Evolutionary conservation across 2,329 filamentous ascomycete species (phyloP), one percentile per base, ranked within the genome.

Genomic region (Aspergillus quadrilineatus): DNA sequence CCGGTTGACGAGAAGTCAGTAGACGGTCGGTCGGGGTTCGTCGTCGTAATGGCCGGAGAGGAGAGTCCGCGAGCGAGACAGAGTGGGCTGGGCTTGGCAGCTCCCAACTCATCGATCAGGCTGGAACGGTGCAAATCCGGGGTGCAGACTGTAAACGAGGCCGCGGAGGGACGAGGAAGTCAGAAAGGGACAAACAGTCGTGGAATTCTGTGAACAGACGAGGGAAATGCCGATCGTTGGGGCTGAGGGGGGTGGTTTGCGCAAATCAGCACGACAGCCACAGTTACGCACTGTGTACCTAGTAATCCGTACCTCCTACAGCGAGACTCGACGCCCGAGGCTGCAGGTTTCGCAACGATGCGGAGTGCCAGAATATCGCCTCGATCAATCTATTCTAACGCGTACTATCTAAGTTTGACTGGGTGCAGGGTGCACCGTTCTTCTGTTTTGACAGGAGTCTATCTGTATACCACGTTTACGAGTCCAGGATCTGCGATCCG

Each of bases 61-160:
- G 26, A 49, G 37, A 55, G 45, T 47, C 45, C 37, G 46, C 29
- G 50, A 42, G 28, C 28, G 30, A 37, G 43, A 39, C n/a, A 50
- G 30, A 37, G 53, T 55, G 45, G 53, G 45, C n/a, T 37, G 46
- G 53, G 46, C 53, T 55, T 55, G 53, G 53, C 53, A 39, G 53
- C 45, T 55, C 45, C 50, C 50, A 47, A 53, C 42, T 53, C 52
- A 47, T 53, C 32, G 37, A 54, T 54, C 52, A 53, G 50, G 43
- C 50, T 53, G 32, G 42, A 53, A 53, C 50, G 29, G 50, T 45
- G 43, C 50, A 39, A 53, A 53, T 53, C 52, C 52, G 52, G 52
- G 52, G 52, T 48, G 49, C 41, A 44, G 30, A 34, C 42, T 46
- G 9, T 53, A 30, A 30, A 42, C 22, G 15, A 44, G 41, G 17